Conservation (phyloP, 1,284 basidiomycete genomes). For the Cryptococcus hybrid region DNA sequence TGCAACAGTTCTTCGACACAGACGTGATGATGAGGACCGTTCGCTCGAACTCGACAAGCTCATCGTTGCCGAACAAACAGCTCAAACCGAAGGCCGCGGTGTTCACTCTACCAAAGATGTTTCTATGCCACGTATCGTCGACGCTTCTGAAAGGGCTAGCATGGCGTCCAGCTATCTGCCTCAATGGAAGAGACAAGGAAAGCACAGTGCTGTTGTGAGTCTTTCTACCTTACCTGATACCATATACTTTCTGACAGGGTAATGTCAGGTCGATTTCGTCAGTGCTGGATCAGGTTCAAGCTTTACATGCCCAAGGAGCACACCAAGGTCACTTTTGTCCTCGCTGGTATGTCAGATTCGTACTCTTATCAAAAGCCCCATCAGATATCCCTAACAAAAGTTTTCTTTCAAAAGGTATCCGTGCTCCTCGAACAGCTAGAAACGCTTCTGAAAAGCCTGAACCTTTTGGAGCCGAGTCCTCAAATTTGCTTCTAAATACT, state of each 20-base stretch:
- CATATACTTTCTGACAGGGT: background rate
- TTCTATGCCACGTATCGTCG: conserved; percentile 64
- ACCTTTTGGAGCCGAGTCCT: conserved; percentile 82
- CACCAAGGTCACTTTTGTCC: conserved; percentile 82
- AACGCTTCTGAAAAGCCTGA: conserved; percentile 83
- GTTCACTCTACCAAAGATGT: conserved; percentile 92
- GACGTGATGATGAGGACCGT: conserved; percentile 90
- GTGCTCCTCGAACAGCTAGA: conserved; percentile 76
- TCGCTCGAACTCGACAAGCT: conserved; percentile 93
- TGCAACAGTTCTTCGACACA: conserved; percentile 85
- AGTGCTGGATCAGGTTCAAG: conserved; percentile 90
- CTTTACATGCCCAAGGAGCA: conserved; percentile 87
- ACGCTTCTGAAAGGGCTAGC: conserved; percentile 80
- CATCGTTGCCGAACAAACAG: conserved; percentile 87
- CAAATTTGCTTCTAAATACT: conserved; percentile 75
- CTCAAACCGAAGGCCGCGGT: conserved; percentile 74
- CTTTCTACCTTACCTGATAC: background rate
- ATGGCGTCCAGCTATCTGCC: conserved; percentile 84
- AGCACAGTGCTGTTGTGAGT: conserved; percentile 67
- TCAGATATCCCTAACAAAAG: background rate
- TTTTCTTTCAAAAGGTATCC: conserved; percentile 57
- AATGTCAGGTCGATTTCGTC: conserved; percentile 71
- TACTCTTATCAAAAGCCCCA: conserved; percentile 33
- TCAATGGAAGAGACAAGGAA: conserved; percentile 85
- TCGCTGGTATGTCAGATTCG: conserved; percentile 60